Evolutionary conservation across 257 asterid genomes (phyloP).

Genomic region (Nicotiana obtusifolia): DNA sequence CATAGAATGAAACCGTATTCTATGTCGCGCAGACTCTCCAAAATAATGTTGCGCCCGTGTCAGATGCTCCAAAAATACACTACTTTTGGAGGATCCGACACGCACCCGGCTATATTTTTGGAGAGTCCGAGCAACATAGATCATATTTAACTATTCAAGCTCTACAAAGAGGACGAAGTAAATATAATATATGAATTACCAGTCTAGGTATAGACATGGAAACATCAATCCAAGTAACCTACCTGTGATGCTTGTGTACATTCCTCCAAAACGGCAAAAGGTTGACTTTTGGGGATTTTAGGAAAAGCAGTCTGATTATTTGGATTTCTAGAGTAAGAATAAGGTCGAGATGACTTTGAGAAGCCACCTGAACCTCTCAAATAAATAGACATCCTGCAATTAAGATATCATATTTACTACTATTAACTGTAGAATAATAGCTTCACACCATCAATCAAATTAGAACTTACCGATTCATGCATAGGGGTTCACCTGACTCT

Average conservation of each 20-base stretch:
- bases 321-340: slow-evolving; percentile 48
- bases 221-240: neutral
- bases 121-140: too few relatives aligned
- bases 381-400: slow-evolving; percentile 44
- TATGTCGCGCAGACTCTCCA: too few relatives aligned
- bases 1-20: too few relatives aligned
- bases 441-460: neutral
- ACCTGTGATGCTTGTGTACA: slow-evolving; percentile 80
- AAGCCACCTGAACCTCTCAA: slow-evolving; percentile 95
- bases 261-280: slow-evolving; percentile 68
- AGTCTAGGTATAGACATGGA: neutral
- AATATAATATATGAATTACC: too few relatives aligned
- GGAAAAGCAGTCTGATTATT: slow-evolving; percentile 28
- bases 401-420: slow-evolving; percentile 15
- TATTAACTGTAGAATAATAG: slow-evolving; percentile 10
- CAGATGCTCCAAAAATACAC: too few relatives aligned
- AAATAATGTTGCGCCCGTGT: too few relatives aligned
- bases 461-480: slow-evolving; percentile 74
- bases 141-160: neutral
- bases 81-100: too few relatives aligned
- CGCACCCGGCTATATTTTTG: too few relatives aligned
- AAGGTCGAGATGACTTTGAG: slow-evolving; percentile 70
- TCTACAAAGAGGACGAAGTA: neutral
- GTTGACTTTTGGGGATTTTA: slow-evolving; percentile 57
- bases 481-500: slow-evolving; percentile 59